Percentiles rank a stretch among this genome's conserved stretches.
These are phyloP conservation scores for Termitomyces sp. DNA, from an alignment of 768 basidiomycete species.

Conservation along the genomic window DNA sequence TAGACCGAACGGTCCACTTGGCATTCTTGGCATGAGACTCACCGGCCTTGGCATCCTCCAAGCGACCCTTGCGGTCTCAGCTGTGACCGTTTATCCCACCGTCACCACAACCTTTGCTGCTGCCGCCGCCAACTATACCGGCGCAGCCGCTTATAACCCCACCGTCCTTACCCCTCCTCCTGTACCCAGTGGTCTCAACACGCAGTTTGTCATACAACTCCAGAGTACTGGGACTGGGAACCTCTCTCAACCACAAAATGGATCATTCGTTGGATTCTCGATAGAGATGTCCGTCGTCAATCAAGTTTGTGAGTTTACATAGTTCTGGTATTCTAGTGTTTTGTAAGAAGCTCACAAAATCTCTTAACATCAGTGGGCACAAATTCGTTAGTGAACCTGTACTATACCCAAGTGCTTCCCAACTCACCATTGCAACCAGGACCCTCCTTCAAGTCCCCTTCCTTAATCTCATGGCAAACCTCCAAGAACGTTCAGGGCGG, in stretches of 20 bases:
- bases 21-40: conserved; percentile 7
- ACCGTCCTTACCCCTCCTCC: conserved; percentile 44
- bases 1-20: not conserved
- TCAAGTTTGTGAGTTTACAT: conserved; percentile 40
- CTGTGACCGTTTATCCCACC: conserved; percentile 28
- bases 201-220: conserved; percentile 41
- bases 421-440: conserved; percentile 16
- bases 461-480: conserved; percentile 73
- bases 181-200: conserved; percentile 38
- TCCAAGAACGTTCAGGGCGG: conserved; percentile 56
- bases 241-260: conserved; percentile 20
- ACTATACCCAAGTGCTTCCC: not conserved
- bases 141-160: conserved; percentile 47
- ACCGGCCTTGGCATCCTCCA: conserved; percentile 8
- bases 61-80: conserved; percentile 12
- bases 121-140: conserved; percentile 40
- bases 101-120: conserved; percentile 17
- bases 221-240: conserved; percentile 5
- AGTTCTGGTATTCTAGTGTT: not conserved
- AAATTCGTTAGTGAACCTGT: conserved; percentile 31
- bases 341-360: not conserved
- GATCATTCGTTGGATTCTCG: conserved; percentile 48
- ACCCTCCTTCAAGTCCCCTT: conserved; percentile 52
- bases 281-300: conserved; percentile 60
- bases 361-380: conserved; percentile 33